These are phyloP conservation scores for Bruguiera gymnorhiza DNA, from an alignment of 345 rosid species.

Conservation along the genomic window DNA sequence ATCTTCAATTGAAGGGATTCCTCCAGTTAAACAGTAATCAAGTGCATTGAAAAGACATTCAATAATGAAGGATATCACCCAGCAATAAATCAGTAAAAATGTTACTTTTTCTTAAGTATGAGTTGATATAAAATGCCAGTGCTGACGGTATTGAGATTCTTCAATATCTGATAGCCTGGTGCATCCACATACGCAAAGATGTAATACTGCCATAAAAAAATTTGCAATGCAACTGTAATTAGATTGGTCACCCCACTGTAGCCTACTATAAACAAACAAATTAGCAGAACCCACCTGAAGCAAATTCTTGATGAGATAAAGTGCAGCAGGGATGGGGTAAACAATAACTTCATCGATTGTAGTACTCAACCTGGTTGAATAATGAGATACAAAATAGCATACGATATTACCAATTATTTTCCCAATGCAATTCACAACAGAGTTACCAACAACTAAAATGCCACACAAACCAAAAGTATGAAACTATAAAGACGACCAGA, in stretches of 20 bases:
- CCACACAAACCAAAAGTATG: not conserved
- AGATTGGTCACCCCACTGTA: slow-evolving; percentile 2
- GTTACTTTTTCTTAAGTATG: slow-evolving; percentile 88
- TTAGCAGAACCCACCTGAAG: slow-evolving; percentile 58
- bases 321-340: slow-evolving; percentile 87
- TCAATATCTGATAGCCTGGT: slow-evolving; percentile 95
- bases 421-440: not conserved
- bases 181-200: slow-evolving; percentile 97
- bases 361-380: slow-evolving; percentile 71
- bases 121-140: slow-evolving; percentile 89
- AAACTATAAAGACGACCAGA: not conserved
- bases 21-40: not conserved
- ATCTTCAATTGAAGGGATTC: slow-evolving; percentile 6
- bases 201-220: slow-evolving; percentile 68
- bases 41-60: not conserved
- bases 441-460: not conserved
- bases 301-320: slow-evolving; percentile 94
- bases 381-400: slow-evolving; percentile 17
- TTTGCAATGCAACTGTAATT: slow-evolving; percentile 7
- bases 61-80: not conserved
- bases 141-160: slow-evolving; percentile 93
- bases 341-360: slow-evolving; percentile 83
- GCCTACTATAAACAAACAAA: slow-evolving; percentile 8
- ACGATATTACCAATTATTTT: not conserved
- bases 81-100: slow-evolving; percentile 3